These are phyloP conservation scores for Neohortaea acidophila DNA, from an alignment of 495 filamentous ascomycete genomes.

Conservation along the genomic window DNA sequence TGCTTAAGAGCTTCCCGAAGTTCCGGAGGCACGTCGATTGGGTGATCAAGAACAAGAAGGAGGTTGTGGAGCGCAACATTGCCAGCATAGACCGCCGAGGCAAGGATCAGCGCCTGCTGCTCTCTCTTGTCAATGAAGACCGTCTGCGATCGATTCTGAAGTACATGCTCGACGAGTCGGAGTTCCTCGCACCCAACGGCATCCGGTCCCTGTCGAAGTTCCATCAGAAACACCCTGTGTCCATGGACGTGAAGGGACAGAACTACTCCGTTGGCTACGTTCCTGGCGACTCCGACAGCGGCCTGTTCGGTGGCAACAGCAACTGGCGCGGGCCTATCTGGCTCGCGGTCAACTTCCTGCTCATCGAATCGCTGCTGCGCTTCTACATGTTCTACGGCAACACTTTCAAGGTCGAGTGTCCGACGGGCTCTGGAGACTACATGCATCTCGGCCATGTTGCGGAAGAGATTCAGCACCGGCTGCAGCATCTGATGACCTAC, in stretches of 20 bases:
- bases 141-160: conserved; percentile 70
- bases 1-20: conserved; percentile 80
- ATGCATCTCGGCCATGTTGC: conserved; percentile 97
- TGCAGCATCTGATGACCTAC: conserved; percentile 79
- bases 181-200: conserved; percentile 80
- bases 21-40: conserved; percentile 87
- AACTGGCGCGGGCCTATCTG: conserved; percentile 94
- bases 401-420: conserved; percentile 76
- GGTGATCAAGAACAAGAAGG: conserved; percentile 75
- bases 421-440: conserved; percentile 79
- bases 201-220: conserved; percentile 89
- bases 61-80: conserved; percentile 82
- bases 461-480: conserved; percentile 85
- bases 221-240: conserved; percentile 78
- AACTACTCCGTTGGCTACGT: conserved; percentile 79
- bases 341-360: conserved; percentile 89
- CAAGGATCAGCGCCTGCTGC: conserved; percentile 69
- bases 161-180: conserved; percentile 84
- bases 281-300: conserved; percentile 84
- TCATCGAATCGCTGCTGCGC: conserved; percentile 79
- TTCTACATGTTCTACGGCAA: conserved; percentile 95
- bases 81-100: conserved; percentile 77
- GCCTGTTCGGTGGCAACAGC: conserved; percentile 89
- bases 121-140: conserved; percentile 80
- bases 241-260: conserved; percentile 92